Base-by-base conservation (phyloP, 495 filamentous ascomycete species). In the Xylaria scruposa region DNA sequence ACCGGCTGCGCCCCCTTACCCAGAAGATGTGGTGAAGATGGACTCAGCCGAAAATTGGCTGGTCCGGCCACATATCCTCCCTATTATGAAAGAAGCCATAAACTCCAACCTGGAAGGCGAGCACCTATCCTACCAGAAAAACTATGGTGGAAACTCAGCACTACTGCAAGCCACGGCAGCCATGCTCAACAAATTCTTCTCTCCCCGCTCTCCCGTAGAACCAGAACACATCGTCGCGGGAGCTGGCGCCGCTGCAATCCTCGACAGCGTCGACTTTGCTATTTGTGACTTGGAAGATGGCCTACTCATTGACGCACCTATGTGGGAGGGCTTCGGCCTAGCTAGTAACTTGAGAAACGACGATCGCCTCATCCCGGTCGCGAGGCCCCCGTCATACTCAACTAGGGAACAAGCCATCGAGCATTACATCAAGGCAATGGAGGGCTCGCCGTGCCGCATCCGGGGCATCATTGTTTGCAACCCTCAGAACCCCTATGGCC, bases 11-110 rank as follows among this genome's bases (percentile, higher is more conserved):
- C 59, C 59, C 15, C 36, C 59, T 42, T 62, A 62, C 59, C 59
- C 36, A 9, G 58, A 62, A 6, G 59, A 62, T 12, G 59, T 62
- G 59, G 59, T 62, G 59, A 38, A 62, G 59, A 62, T 62, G 59
- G 36, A 42, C 59, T 62, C 59, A 42, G 59, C 59, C 36, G 59
- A 62, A n/a, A 62, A 62, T 38, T 62, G 59, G 59, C 36, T 62
- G 33, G 59, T 62, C 19, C 59, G 59, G n/a, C 59, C 59, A n/a
- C 38, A 62, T 17, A 42, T 62, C 59, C 59, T 62, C 33, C 59
- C 59, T 15, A 62, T 62, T 9, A 62, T 62, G 33, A 62, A 62
- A 26, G 36, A 62, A 13, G 36, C 59, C 9, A 44, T 62, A 38
- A 42, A 21, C 36, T 38, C 59, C 38, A 42, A 62, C 12, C 19